Evolutionary conservation across 2,329 filamentous ascomycete genomes (phyloP).

Genomic region (Verruconis gallopava): DNA sequence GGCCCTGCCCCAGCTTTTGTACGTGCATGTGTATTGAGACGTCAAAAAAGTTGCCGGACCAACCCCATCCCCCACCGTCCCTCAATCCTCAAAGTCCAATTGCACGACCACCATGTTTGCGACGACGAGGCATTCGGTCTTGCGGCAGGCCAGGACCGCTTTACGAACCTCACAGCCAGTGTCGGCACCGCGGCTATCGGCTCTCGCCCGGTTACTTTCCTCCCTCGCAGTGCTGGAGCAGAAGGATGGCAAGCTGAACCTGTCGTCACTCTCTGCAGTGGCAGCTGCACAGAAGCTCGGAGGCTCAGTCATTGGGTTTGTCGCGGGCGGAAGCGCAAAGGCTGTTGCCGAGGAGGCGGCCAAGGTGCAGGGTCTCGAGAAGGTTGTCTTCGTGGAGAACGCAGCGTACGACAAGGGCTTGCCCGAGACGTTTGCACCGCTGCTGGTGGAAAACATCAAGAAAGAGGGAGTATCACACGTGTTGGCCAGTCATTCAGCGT

Average conservation of each 20-base stretch:
- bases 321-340: slow-evolving; percentile 71
- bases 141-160: slow-evolving; percentile 8
- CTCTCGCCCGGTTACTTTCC: slow-evolving; percentile 60
- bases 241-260: slow-evolving; percentile 73
- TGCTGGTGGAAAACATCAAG: slow-evolving; percentile 93
- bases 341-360: slow-evolving; percentile 67
- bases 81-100: too few relatives aligned
- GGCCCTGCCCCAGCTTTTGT: too few relatives aligned
- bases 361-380: slow-evolving; percentile 81
- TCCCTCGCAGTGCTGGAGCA: slow-evolving; percentile 89
- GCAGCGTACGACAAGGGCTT: slow-evolving; percentile 88
- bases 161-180: slow-evolving; percentile 14
- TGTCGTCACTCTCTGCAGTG: slow-evolving; percentile 70
- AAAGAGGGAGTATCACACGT: slow-evolving; percentile 90
- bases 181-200: slow-evolving; percentile 38
- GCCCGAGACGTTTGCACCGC: slow-evolving; percentile 84
- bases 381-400: slow-evolving; percentile 81
- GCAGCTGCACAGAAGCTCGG: slow-evolving; percentile 79
- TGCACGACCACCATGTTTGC: slow-evolving; percentile 10
- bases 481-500: slow-evolving; percentile 80
- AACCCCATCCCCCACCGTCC: too few relatives aligned
- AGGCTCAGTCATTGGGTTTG: slow-evolving; percentile 71
- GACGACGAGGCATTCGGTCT: slow-evolving; percentile 5
- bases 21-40: too few relatives aligned
- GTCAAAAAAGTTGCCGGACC: too few relatives aligned